Evolutionary conservation across 208 protist species (phyloP).

Genomic region (Crithidia acanthocephali): DNA sequence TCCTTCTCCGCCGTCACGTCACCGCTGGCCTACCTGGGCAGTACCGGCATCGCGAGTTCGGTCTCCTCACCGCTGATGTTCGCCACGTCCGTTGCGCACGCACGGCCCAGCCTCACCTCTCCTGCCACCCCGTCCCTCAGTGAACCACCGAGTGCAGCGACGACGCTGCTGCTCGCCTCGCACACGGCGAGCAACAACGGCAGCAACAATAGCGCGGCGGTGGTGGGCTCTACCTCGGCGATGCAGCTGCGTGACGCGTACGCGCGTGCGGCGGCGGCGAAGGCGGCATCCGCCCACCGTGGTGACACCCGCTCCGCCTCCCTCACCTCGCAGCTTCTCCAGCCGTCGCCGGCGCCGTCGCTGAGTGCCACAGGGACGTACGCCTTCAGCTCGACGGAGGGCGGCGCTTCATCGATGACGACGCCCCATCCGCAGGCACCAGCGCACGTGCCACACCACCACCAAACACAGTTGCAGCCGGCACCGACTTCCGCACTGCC

Average conservation of each 20-base stretch:
- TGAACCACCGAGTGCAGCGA: background rate
- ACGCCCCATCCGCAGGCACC: background rate
- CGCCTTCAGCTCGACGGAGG: conserved; percentile 4
- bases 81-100: background rate
- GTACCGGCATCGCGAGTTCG: conserved; percentile 14
- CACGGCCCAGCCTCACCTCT: background rate
- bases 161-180: background rate
- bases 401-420: background rate
- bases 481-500: background rate
- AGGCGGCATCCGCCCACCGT: conserved; percentile 8
- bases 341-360: background rate
- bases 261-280: conserved; percentile 24
- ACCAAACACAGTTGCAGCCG: conserved; percentile 2
- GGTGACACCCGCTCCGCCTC: background rate
- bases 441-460: background rate
- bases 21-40: conserved; percentile 16
- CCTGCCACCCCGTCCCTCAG: conserved; percentile 3
- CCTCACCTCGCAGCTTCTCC: conserved; percentile 15
- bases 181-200: background rate
- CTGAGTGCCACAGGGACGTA: background rate
- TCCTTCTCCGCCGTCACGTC: conserved; percentile 21
- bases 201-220: background rate
- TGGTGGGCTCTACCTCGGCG: background rate
- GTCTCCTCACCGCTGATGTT: conserved; percentile 23
- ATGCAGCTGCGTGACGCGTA: conserved; percentile 36